phyloP scores from a whole-genome alignment of 805 yeast genomes.

The Sugiyamaella qingdaonensis region DNA sequence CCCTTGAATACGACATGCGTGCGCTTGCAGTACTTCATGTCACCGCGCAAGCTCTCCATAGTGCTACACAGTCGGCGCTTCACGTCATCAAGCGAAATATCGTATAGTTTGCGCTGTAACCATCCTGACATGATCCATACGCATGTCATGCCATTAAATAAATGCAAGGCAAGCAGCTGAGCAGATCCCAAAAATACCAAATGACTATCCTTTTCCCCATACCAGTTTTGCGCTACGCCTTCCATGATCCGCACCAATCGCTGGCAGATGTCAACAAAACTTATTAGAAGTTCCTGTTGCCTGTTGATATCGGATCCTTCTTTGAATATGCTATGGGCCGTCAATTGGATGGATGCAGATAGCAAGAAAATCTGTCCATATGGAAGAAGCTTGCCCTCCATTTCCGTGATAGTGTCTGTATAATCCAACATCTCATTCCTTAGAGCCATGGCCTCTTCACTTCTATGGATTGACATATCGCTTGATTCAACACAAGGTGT shows the following conservation, averaged over 20 bases:
- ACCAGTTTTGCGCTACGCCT: background rate
- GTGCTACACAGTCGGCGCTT: background rate
- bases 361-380: constrained; percentile 1
- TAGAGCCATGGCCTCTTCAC: background rate
- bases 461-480: background rate
- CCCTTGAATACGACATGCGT: constrained; percentile 4
- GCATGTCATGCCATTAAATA: background rate
- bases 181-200: constrained; percentile 1
- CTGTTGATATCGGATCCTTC: background rate
- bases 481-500: background rate
- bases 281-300: background rate
- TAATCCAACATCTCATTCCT: background rate
- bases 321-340: background rate
- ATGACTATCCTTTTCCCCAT: background rate
- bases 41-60: background rate
- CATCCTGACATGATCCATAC: background rate
- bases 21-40: constrained; percentile 2
- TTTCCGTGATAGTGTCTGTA: background rate
- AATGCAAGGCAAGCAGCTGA: background rate
- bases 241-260: background rate
- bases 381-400: constrained; percentile 1
- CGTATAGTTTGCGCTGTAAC: background rate
- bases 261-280: background rate
- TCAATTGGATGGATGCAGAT: background rate
- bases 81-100: background rate